Evolutionary conservation across 768 basidiomycete species (phyloP).

Genomic region (Termitomyces sp.): DNA sequence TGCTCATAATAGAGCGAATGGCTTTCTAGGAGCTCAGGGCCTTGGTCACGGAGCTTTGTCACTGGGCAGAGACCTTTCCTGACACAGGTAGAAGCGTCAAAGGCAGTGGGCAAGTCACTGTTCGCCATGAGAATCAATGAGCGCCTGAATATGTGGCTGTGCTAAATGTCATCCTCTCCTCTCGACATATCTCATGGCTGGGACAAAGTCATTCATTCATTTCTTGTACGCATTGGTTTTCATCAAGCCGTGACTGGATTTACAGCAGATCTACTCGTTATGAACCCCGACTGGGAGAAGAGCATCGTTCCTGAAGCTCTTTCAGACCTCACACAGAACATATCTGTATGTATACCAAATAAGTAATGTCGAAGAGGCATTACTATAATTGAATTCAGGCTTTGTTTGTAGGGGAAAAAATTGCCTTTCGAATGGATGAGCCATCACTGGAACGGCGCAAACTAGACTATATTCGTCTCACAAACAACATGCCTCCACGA

Average conservation of each 20-base stretch:
- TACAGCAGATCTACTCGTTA: conserved; percentile 67
- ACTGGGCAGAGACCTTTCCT: conserved; percentile 79
- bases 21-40: conserved; percentile 47
- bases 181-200: conserved; percentile 49
- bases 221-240: conserved; percentile 53
- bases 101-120: conserved; percentile 42
- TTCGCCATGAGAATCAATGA: neutral
- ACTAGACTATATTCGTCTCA: conserved; percentile 53
- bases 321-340: conserved; percentile 42
- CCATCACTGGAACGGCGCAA: conserved; percentile 64
- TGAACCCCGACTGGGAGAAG: conserved; percentile 65
- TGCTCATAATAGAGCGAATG: conserved; percentile 80
- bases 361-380: neutral
- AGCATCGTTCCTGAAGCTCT: conserved; percentile 55
- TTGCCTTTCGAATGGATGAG: neutral
- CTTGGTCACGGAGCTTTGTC: conserved; percentile 44
- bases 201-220: conserved; percentile 55
- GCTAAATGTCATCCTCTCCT: conserved; percentile 26
- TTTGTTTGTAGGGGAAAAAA: conserved; percentile 16
- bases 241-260: conserved; percentile 60
- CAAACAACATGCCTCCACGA: conserved; percentile 42
- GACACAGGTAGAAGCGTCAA: conserved; percentile 58
- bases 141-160: neutral
- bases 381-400: conserved; percentile 17
- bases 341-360: conserved; percentile 40